Evolutionary conservation across 148 eudicot species (phyloP), one percentile per base, ranked within the genome.

Genomic region (Chenopodium album): DNA sequence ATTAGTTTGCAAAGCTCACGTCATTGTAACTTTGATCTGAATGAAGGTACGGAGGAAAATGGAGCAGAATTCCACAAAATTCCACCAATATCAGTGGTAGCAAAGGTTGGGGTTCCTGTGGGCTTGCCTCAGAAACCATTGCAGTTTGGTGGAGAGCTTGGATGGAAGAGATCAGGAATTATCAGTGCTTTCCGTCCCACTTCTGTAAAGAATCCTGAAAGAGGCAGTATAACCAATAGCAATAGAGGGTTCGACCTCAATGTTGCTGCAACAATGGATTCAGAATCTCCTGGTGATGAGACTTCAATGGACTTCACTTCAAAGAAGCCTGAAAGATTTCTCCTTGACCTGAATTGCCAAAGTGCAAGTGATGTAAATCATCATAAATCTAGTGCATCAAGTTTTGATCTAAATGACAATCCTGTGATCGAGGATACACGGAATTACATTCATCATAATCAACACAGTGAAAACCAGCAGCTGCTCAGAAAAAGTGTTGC

Each of bases 141-240:
- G 83, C 88, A 90, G 79, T 89, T 90, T 82, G 89, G 87, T 67
- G 93, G 93, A 44, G 88, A 85, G 74, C 82, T 84, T 11, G 92
- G 89, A 37, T 90, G 90, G 93, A 92, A 84, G 62, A 89, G 88
- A 75, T 80, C 89, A 32, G 83, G 86, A 23, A 71, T 65, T 78
- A 77, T 88, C 46, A 92, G 91, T 82, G 95, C 93, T 60, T 92
- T 90, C 81, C 87, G 84, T 29, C 77, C 93, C 16, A 80, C 87
- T 26, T 19, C 54, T 77, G 29, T 63, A 4, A 76, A 31, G 26
- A 67, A 65, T 52, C 74, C 80, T 9, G 72, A 23, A 31, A 78
- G 69, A 75, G 66, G 76, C 63, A 78, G 48, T 44, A 65, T 11
- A 46, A 28, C 60, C 70, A 22, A 4, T 26, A 62, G 50, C 52